Percentiles rank a stretch among this genome's conserved stretches.
These are phyloP conservation scores for Diaporthe sp. DNA, from an alignment of 2,329 filamentous ascomycete genomes.

Conservation along the genomic window DNA sequence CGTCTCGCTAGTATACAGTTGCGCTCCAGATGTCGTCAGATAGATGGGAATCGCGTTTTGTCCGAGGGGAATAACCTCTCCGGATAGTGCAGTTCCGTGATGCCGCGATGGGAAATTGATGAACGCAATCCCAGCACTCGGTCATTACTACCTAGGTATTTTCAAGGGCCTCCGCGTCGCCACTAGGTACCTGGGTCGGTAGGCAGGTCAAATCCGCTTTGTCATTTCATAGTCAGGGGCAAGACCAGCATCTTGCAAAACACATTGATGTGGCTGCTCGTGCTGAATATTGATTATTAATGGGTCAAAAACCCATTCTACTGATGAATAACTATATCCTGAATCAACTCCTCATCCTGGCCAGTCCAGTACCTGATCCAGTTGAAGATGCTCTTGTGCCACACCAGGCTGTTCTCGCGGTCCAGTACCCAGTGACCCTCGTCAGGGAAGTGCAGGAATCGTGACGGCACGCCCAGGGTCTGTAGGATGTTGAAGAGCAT, in stretches of 20 bases:
- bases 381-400: constrained; percentile 77
- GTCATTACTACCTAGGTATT: no score
- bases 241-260: not conserved
- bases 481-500: constrained; percentile 79
- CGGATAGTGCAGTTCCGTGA: not conserved
- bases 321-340: constrained; percentile 24
- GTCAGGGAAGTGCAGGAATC: constrained; percentile 78
- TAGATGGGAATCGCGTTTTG: not conserved
- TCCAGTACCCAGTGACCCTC: constrained; percentile 82
- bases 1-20: not conserved
- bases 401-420: constrained; percentile 76
- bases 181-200: no score
- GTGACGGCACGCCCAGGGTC: constrained; percentile 73
- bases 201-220: not conserved
- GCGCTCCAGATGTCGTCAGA: not conserved
- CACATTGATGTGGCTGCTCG: no score
- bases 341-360: constrained; percentile 23
- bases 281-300: not conserved
- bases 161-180: not conserved
- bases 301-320: not conserved
- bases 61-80: not conserved
- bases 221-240: not conserved
- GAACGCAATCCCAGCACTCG: not conserved
- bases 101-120: not conserved
- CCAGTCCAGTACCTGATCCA: constrained; percentile 71